Base-by-base conservation (phyloP, 2,329 filamentous ascomycete genomes). In the Colletotrichum chlorophyti region DNA sequence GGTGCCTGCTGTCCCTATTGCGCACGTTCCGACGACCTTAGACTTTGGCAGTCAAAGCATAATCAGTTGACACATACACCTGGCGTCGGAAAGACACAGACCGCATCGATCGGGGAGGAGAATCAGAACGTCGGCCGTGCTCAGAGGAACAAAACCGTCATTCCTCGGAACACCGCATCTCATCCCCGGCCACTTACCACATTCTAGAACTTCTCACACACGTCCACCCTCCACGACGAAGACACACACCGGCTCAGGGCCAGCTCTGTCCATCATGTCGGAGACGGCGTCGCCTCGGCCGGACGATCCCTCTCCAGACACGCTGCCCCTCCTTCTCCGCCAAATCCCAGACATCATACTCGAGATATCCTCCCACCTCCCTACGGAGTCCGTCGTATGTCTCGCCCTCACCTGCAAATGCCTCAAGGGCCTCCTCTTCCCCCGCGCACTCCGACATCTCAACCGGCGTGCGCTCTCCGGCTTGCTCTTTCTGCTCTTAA, bases 321-420 rank as follows among this genome's bases (percentile, higher is more conserved):
- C 48, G 12, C 31, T 49, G 7, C 32, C 51, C 3, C 10, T 37
- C 14, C 21, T 60, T 12, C 57, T 55, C 19, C 51, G 46, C 2
- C 51, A 60, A 17, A 50, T 55, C 5, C 43, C 57, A 6, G 57
- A 60, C 23, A 12, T 60, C 32, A 35, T 60, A 4, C 6, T 60
- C 21, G 57, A 60, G 27, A 57, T 60, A 14, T 24, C 51, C 9
- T 55, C 51, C 5, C 57, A 60, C n/a, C 57, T 60, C 21, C 57
- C 57, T 14, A 32, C 24, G 23, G 51, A 49, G 29, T 55, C 57
- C 34, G 57, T 31, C 7, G 46, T 60, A 19, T 29, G 57, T 21
- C 51, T 60, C 9, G 51, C 57, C 0, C 43, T 60, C 37, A 45
- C 57, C 3, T 60, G 57, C 43, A 60, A 45, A 14, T 15, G 43